Evolutionary conservation across 345 rosid genomes (phyloP), one percentile per base, ranked within the genome.

Genomic region (Salix caprea): DNA sequence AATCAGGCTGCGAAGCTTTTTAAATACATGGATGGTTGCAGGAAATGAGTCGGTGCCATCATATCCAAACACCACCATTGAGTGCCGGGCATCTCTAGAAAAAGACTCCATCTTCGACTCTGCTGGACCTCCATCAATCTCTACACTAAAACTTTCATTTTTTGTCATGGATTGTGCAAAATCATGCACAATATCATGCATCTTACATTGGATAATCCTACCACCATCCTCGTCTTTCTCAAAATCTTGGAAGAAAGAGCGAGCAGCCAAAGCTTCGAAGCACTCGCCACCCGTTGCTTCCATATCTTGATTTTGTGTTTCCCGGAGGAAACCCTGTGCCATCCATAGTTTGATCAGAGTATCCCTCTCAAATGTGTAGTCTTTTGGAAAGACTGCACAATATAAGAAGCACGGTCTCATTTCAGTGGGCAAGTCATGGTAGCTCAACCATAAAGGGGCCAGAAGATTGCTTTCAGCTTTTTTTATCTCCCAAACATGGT

Each of bases 1-100:
- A 42, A 42, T 42, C 46, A 42, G 14, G 14, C 46, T 42, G 4
- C 46, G 14, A 42, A 42, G 46, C 46, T 11, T 40, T 2, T 40
- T 40, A 0, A 40, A 40, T 2, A 1, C 2, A 40, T 10, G 46
- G 4, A 40, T 11, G 14, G 46, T 40, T 2, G 14, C 46, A 10
- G 46, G 46, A 2, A 40, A 40, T 2, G 14, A 2, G 14, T 10
- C 0, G 14, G 46, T 2, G 0, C 0, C 0, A 40, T 10, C 0
- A 2, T 2, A 0, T 30, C 46, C 0, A 10, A 40, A 10, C 4
- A 10, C 14, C 0, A 40, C 14, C 14, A 40, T 40, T 11, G 44
- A 10, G 44, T 40, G 46, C 1, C 46, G 46, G 14, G 14, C 46
- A 40, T 2, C 46, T 10, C 4, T 40, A 40, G 14, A 40, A 40